Evolutionary conservation across 768 basidiomycete species (phyloP).

Genomic region (Boletus sp.): DNA sequence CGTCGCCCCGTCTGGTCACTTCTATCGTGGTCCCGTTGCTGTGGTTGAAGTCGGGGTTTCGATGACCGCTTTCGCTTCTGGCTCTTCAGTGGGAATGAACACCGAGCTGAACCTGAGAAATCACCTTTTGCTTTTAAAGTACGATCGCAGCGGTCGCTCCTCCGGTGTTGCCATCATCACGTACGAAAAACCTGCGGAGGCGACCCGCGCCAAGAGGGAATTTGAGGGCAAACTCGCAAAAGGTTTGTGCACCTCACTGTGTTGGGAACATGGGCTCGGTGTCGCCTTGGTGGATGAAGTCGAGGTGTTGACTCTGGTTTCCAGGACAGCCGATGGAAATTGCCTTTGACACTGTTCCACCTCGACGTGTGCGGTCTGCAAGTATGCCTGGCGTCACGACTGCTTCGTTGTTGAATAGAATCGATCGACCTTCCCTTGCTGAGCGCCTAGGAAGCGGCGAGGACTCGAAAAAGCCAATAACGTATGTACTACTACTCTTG

Average conservation of each 20-base stretch:
- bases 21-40: constrained; percentile 30
- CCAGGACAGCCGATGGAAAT: constrained; percentile 81
- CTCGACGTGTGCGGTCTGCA: constrained; percentile 44
- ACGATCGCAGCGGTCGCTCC: constrained; percentile 93
- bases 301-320: constrained; percentile 1
- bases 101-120: constrained; percentile 59
- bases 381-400: constrained; percentile 42
- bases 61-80: constrained; percentile 43
- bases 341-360: constrained; percentile 51
- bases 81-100: constrained; percentile 34
- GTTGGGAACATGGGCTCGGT: neutral
- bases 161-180: constrained; percentile 76
- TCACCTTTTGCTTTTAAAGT: constrained; percentile 59
- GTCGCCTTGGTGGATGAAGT: neutral
- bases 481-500: constrained; percentile 11
- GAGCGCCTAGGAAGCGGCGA: constrained; percentile 59
- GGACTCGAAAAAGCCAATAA: constrained; percentile 3
- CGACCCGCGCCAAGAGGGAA: constrained; percentile 77
- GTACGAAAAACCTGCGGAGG: constrained; percentile 76
- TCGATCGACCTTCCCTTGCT: constrained; percentile 68
- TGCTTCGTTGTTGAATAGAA: constrained; percentile 68
- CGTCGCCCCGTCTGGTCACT: constrained; percentile 33
- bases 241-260: constrained; percentile 44
- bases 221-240: constrained; percentile 86
- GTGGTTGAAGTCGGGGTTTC: constrained; percentile 30